phyloP scores from a whole-genome alignment of 768 basidiomycete genomes.

The Mycena floridula region DNA sequence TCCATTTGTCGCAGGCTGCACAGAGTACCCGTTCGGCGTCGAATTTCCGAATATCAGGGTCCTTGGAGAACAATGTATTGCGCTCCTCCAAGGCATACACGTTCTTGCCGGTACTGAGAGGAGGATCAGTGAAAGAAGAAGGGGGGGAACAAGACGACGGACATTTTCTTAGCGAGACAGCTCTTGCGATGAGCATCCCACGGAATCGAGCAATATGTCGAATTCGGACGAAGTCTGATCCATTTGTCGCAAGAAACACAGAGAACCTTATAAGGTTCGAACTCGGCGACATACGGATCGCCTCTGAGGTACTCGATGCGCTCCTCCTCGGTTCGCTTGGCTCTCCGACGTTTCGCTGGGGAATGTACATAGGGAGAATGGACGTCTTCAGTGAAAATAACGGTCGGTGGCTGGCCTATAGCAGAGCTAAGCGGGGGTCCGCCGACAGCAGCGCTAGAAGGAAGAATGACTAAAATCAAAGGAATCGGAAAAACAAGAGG shows the following conservation, averaged over 20 bases:
- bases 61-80: constrained; percentile 50
- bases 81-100: constrained; percentile 56
- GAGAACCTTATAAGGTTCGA: constrained; percentile 74
- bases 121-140: neutral
- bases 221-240: constrained; percentile 82
- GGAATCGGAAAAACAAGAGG: constrained; percentile 1
- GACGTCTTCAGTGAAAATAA: too few relatives aligned
- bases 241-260: constrained; percentile 81
- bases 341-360: constrained; percentile 58
- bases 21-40: constrained; percentile 70
- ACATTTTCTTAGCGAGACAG: constrained; percentile 76
- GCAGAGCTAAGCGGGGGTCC: too few relatives aligned
- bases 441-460: too few relatives aligned
- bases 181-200: constrained; percentile 86
- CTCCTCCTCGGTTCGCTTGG: constrained; percentile 73
- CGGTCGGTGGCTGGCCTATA: too few relatives aligned
- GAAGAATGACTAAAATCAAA: constrained; percentile 7
- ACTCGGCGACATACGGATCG: constrained; percentile 72
- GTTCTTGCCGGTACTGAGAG: constrained; percentile 39
- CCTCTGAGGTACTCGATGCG: constrained; percentile 63
- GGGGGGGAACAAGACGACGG: constrained; percentile 17
- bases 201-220: constrained; percentile 82
- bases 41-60: constrained; percentile 66
- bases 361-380: too few relatives aligned
- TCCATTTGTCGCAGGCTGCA: constrained; percentile 62